Conservation (phyloP, 2,329 filamentous ascomycete genomes). For the Plenodomus lindquistii region DNA sequence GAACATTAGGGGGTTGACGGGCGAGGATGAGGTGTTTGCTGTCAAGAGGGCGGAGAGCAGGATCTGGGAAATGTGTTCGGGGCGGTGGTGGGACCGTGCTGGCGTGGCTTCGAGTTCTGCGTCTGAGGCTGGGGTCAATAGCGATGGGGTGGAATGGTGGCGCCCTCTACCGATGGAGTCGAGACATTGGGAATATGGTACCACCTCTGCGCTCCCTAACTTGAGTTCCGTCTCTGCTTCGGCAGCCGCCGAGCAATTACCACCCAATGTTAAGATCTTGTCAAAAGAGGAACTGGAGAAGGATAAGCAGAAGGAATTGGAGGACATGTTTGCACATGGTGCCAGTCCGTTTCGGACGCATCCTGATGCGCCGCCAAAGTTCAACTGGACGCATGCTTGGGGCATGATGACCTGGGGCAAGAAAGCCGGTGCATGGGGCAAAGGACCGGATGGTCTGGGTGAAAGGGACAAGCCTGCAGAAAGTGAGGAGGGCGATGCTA, state of each 20-base stretch:
- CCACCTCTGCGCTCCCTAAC: neutral
- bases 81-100: conserved; percentile 71
- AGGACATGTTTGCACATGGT: conserved; percentile 47
- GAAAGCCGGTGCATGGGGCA: conserved; percentile 57
- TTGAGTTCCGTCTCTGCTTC: neutral
- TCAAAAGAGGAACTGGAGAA: conserved; percentile 22
- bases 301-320: conserved; percentile 26
- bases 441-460: conserved; percentile 53
- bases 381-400: conserved; percentile 59
- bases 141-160: conserved; percentile 68
- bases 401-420: conserved; percentile 58
- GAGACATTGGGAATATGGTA: conserved; percentile 65
- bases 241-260: neutral
- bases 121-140: conserved; percentile 53
- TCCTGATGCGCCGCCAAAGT: conserved; percentile 54
- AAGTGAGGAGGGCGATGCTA: neutral
- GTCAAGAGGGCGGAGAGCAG: conserved; percentile 76
- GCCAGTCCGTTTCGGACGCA: conserved; percentile 53
- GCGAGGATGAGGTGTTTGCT: conserved; percentile 80
- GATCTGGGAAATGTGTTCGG: conserved; percentile 81
- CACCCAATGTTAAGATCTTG: conserved; percentile 20
- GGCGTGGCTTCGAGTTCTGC: conserved; percentile 54
- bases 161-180: conserved; percentile 66
- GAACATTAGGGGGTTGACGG: conserved; percentile 70
- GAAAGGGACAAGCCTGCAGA: conserved; percentile 44